Evolutionary conservation across 495 filamentous ascomycete genomes (phyloP).

Genomic region (Penicillium pulvis): DNA sequence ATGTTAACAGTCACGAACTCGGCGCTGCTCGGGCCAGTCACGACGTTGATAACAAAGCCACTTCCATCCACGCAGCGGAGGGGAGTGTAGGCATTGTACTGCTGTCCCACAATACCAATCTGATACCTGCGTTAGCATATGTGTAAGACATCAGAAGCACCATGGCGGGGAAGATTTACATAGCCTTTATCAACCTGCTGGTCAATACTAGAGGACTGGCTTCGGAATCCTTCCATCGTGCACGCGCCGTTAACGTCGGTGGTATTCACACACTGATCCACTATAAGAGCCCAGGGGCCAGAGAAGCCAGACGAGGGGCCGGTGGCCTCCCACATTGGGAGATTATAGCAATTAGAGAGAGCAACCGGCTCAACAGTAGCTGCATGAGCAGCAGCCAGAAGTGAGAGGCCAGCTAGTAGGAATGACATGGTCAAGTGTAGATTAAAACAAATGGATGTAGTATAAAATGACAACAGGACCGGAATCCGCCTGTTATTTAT

Average conservation of each 20-base stretch:
- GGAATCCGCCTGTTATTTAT: not conserved
- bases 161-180: not conserved
- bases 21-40: not conserved
- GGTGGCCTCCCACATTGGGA: constrained; percentile 8
- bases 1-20: constrained; percentile 5
- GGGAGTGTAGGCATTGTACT: constrained; percentile 7
- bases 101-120: constrained; percentile 12
- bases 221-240: constrained; percentile 18
- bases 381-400: constrained; percentile 14
- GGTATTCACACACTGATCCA: constrained; percentile 16
- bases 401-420: constrained; percentile 8
- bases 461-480: too few species aligned
- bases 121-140: not conserved
- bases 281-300: constrained; percentile 10
- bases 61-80: constrained; percentile 16
- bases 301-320: not conserved
- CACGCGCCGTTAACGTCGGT: constrained; percentile 9
- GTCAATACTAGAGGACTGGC: constrained; percentile 4
- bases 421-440: constrained; percentile 5
- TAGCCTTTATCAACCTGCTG: constrained; percentile 12
- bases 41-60: constrained; percentile 9
- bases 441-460: not conserved
- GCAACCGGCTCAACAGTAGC: constrained; percentile 8
- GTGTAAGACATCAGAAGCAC: not conserved
- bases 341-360: constrained; percentile 3